Evolutionary conservation across 2,329 filamentous ascomycete species (phyloP), one percentile per base, ranked within the genome.

Genomic region (Sclerotiophoma versabilis): DNA sequence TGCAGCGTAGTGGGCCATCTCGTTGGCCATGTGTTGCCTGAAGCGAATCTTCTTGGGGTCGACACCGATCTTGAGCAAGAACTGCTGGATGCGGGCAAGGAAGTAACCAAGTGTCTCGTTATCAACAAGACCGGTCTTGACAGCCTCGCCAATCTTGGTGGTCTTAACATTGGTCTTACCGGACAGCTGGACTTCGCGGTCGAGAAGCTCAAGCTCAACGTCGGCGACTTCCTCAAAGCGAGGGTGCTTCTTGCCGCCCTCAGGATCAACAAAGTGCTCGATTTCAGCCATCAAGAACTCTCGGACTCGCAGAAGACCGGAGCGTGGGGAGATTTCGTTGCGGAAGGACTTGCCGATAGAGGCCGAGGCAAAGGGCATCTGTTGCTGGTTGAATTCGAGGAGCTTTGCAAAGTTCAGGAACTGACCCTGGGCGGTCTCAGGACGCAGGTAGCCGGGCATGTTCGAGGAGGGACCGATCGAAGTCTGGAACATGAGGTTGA

Each of bases 241-340:
- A 46, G 84, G 79, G 75, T 99, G 95, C 80, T 95, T 96, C 86
- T 99, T 99, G 78, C 92, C 92, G 72, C 92, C 87, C 70, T 95
- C 83, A 10, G 95, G 95, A 70, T 99, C 95, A 64, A 99, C 95
- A 73, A 91, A 99, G 77, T 99, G 95, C 81, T 99, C 95, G 66
- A 99, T 96, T 79, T 99, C 95, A 20, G 93, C 95, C 95, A 99
- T 98, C 68, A 97, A 79, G 80, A 99, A 98, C 76, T 99, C 95
- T 68, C 95, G 91, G 36, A 99, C 95, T 66, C 95, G 90, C 54
- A 99, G 80, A 33, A 99, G 87, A 78, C 95, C 95, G 60, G 91
- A 86, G 50, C 95, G 87, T 9, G 95, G 95, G 0, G 95, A 97
- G 66, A 99, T 97, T 74, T 99, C 95, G 75, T 99, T 99, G 69